These are phyloP conservation scores for Nyctanthes arbortristis DNA, from an alignment of 257 asterid species.

Conservation along the genomic window DNA sequence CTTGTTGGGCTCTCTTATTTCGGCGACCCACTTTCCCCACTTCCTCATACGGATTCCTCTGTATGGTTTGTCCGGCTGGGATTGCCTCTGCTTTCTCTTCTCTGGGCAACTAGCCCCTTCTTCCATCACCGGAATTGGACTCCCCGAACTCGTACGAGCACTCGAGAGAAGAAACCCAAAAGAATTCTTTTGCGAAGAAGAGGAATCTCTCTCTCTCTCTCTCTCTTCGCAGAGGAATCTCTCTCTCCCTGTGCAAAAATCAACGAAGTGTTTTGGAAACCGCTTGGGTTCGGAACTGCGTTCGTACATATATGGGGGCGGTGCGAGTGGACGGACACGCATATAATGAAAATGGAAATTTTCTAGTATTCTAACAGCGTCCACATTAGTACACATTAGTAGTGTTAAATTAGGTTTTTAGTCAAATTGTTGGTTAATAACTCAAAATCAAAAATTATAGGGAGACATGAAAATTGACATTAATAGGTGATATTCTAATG, in stretches of 20 bases:
- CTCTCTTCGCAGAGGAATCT: no score
- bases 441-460: not conserved
- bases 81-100: conserved; percentile 51
- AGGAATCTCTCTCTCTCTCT: not conserved
- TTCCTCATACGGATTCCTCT: conserved; percentile 88
- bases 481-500: no score
- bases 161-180: no score
- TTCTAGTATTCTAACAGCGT: no score
- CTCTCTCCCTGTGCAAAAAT: conserved; percentile 3
- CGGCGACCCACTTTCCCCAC: conserved; percentile 99
- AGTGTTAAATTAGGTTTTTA: no score
- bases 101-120: conserved; percentile 41
- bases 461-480: no score
- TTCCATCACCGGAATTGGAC: no score
- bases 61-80: conserved; percentile 58
- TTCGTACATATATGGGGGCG: conserved; percentile 44
- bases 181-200: not conserved
- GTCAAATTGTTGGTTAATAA: no score
- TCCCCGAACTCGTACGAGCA: no score
- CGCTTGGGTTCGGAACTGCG: conserved; percentile 7
- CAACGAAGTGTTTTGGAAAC: conserved; percentile 27
- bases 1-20: conserved; percentile 84
- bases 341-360: not conserved
- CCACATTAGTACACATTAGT: no score
- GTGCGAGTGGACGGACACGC: conserved; percentile 8